phyloP scores from a whole-genome alignment of 2,329 filamentous ascomycete genomes.

The Alternaria alternata region DNA sequence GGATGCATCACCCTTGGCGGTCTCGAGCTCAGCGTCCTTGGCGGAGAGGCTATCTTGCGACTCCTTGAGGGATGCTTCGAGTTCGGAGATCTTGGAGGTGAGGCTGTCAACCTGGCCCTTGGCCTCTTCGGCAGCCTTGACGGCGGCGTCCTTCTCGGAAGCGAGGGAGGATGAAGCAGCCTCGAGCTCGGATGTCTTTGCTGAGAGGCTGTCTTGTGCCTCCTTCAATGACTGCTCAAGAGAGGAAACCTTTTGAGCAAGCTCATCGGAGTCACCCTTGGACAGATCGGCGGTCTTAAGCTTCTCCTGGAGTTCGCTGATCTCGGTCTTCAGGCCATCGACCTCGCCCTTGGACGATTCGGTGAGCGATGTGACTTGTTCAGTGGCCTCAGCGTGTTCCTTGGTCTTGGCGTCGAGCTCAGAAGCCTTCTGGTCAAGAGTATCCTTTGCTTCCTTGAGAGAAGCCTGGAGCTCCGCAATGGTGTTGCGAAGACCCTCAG shows the following conservation, averaged over 20 bases:
- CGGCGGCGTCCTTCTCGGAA: constrained; percentile 32
- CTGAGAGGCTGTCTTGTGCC: constrained; percentile 31
- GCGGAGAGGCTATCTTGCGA: constrained; percentile 30
- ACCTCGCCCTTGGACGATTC: constrained; percentile 35
- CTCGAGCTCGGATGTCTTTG: constrained; percentile 36
- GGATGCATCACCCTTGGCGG: constrained; percentile 24
- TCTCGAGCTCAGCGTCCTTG: constrained; percentile 33
- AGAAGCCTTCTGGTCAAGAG: constrained; percentile 31
- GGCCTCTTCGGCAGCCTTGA: constrained; percentile 35
- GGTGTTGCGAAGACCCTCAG: constrained; percentile 30
- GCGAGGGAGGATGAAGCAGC: constrained; percentile 26
- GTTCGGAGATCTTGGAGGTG: constrained; percentile 36
- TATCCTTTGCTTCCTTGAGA: constrained; percentile 25
- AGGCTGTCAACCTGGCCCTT: constrained; percentile 33
- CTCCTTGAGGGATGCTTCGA: constrained; percentile 36
- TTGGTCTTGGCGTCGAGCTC: constrained; percentile 31
- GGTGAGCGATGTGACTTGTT: constrained; percentile 20
- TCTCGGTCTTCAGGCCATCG: constrained; percentile 34
- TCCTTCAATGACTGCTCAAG: constrained; percentile 40
- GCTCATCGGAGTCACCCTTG: constrained; percentile 38
- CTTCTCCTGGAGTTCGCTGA: constrained; percentile 33
- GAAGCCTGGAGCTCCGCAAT: constrained; percentile 40
- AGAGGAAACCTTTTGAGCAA: constrained; percentile 36
- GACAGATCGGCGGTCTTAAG: constrained; percentile 34
- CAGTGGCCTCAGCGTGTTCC: constrained; percentile 25